Percentiles rank a stretch among this genome's conserved stretches.
Conservation (phyloP, 176 grass and related monocot genomes). For the Poa annua region DNA sequence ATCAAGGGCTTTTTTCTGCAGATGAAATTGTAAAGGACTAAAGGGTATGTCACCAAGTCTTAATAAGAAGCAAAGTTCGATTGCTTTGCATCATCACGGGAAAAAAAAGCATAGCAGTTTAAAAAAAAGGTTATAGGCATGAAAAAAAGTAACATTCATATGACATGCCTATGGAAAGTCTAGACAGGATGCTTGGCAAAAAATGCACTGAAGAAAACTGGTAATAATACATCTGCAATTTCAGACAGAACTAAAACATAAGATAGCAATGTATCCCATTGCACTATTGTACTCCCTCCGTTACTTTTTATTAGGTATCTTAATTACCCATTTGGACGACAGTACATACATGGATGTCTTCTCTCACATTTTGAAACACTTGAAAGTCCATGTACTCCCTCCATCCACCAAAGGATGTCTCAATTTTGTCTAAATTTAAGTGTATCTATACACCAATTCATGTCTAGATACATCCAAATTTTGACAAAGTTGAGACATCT, state of each 20-base stretch:
- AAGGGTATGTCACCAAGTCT: conserved; percentile 17
- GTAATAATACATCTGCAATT: conserved; percentile 4
- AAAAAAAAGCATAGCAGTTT: conserved; percentile 18
- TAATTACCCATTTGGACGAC: background rate
- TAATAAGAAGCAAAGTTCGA: conserved; percentile 36
- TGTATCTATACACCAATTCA: too few relatives aligned
- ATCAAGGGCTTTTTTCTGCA: conserved; percentile 93
- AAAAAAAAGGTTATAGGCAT: background rate
- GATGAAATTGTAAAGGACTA: conserved; percentile 33
- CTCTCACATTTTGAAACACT: background rate
- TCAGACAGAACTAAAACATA: conserved; percentile 13
- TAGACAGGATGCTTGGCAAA: background rate
- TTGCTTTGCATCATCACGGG: conserved; percentile 14
- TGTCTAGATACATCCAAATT: too few relatives aligned
- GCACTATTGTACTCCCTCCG: background rate
- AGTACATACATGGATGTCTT: background rate
- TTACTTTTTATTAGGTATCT: background rate
- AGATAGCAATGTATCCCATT: background rate
- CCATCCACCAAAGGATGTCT: too few relatives aligned
- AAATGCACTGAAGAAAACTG: background rate
- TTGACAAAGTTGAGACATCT: too few relatives aligned
- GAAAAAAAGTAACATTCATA: background rate
- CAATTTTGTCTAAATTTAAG: too few relatives aligned
- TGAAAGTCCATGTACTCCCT: too few relatives aligned
- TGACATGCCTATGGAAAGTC: background rate